phyloP scores from a whole-genome alignment of 2,329 filamentous ascomycete species.

The Didymella glomerata region DNA sequence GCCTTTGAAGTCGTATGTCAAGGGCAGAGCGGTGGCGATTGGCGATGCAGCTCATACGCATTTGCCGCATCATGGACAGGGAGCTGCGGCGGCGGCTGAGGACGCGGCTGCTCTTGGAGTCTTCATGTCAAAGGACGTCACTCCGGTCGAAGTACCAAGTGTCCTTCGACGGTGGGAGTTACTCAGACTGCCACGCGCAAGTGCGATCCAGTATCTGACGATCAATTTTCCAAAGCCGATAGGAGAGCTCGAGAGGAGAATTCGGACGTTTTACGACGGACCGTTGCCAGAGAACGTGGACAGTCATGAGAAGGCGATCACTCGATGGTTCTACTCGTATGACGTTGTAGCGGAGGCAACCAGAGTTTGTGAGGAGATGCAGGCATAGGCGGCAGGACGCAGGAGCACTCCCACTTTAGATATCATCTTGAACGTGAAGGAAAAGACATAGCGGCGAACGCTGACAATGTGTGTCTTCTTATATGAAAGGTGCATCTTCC shows the following conservation, averaged over 20 bases:
- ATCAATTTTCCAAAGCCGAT: constrained; percentile 7
- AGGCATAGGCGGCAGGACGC: too few relatives aligned
- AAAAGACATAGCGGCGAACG: not conserved
- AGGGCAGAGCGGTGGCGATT: constrained; percentile 8
- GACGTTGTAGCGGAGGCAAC: constrained; percentile 6
- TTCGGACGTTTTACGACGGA: constrained; percentile 3
- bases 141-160: not conserved
- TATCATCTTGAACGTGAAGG: too few relatives aligned
- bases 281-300: constrained; percentile 8
- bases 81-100: constrained; percentile 11
- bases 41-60: constrained; percentile 16
- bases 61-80: constrained; percentile 14
- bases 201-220: constrained; percentile 10
- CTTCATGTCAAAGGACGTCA: not conserved
- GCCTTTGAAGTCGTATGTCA: constrained; percentile 11
- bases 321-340: constrained; percentile 3
- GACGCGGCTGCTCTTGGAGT: constrained; percentile 12
- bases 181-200: constrained; percentile 7
- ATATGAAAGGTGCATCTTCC: too few relatives aligned
- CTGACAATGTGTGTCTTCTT: not conserved
- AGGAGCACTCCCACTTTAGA: too few relatives aligned
- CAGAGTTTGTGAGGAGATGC: not conserved
- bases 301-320: constrained; percentile 8
- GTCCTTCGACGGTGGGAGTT: constrained; percentile 6
- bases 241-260: not conserved